Evolutionary conservation across 2,329 filamentous ascomycete genomes (phyloP).

Genomic region (Penicillium janthinellum): DNA sequence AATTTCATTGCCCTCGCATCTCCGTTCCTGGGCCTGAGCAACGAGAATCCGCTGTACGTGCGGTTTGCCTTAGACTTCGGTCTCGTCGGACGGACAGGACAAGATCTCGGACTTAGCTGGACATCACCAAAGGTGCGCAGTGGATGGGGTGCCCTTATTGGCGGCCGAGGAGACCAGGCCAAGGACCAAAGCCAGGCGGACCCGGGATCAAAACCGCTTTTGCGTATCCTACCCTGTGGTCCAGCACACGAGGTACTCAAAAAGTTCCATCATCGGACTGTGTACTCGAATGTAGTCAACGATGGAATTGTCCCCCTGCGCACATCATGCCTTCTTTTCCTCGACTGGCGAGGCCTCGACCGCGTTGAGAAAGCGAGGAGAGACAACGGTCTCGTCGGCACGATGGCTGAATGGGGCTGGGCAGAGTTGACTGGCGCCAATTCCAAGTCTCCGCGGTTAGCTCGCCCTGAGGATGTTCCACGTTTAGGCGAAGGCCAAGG

Average conservation of each 20-base stretch:
- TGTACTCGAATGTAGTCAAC: constrained; percentile 97
- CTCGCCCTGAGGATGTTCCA: constrained; percentile 30
- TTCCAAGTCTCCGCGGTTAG: constrained; percentile 56
- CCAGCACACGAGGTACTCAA: constrained; percentile 84
- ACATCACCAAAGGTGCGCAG: constrained; percentile 80
- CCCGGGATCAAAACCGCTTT: constrained; percentile 81
- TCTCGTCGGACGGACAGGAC: constrained; percentile 90
- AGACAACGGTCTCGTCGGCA: constrained; percentile 89
- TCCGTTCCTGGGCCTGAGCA: constrained; percentile 87
- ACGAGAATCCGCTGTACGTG: constrained; percentile 96
- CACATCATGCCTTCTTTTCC: constrained; percentile 92
- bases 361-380: constrained; percentile 91
- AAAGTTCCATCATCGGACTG: constrained; percentile 85
- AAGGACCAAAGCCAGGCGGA: constrained; percentile 62
- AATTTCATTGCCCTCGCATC: constrained; percentile 90
- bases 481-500: constrained; percentile 21
- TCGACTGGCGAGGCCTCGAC: constrained; percentile 93
- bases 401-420: constrained; percentile 91
- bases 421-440: constrained; percentile 79
- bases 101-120: constrained; percentile 95
- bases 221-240: constrained; percentile 86
- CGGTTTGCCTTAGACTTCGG: constrained; percentile 97
- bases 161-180: constrained; percentile 66
- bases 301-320: constrained; percentile 94
- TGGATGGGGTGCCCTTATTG: constrained; percentile 85